A percentile compares a stretch with the other conserved stretches of the same genome.
phyloP scores from a whole-genome alignment of 2,329 filamentous ascomycete genomes.

The Cercospora berteroae region DNA sequence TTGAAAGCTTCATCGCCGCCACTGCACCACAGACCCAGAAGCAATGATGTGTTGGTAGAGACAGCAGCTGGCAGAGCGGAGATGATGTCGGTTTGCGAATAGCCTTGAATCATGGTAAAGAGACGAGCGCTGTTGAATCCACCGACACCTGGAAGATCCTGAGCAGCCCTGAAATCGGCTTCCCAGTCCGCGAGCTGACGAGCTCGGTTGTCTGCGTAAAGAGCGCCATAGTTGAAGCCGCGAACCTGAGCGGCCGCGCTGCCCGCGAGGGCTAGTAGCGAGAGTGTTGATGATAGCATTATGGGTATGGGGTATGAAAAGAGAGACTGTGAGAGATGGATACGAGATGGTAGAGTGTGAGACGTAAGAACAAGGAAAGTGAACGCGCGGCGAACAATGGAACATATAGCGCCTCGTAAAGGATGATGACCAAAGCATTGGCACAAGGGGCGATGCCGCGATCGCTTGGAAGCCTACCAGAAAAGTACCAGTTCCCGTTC shows the following conservation, averaged over 20 bases:
- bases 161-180: constrained; percentile 65
- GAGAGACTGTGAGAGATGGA: background rate
- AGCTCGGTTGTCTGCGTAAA: constrained; percentile 58
- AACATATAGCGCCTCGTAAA: constrained; percentile 6
- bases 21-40: constrained; percentile 76
- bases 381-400: background rate
- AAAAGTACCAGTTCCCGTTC: constrained; percentile 12
- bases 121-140: constrained; percentile 48
- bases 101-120: constrained; percentile 61
- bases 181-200: constrained; percentile 67
- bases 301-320: background rate
- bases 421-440: constrained; percentile 9
- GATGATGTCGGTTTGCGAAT: constrained; percentile 63
- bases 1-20: constrained; percentile 52
- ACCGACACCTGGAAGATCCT: constrained; percentile 59
- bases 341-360: background rate
- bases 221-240: constrained; percentile 73
- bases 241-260: constrained; percentile 44
- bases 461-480: constrained; percentile 10
- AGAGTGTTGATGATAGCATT: constrained; percentile 13
- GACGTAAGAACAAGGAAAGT: background rate
- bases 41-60: constrained; percentile 70
- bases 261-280: constrained; percentile 32
- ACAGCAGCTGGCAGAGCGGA: constrained; percentile 77
- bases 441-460: background rate